Conservation (phyloP, 2,329 filamentous ascomycete genomes). For the Chaetoscypha palmicola region DNA sequence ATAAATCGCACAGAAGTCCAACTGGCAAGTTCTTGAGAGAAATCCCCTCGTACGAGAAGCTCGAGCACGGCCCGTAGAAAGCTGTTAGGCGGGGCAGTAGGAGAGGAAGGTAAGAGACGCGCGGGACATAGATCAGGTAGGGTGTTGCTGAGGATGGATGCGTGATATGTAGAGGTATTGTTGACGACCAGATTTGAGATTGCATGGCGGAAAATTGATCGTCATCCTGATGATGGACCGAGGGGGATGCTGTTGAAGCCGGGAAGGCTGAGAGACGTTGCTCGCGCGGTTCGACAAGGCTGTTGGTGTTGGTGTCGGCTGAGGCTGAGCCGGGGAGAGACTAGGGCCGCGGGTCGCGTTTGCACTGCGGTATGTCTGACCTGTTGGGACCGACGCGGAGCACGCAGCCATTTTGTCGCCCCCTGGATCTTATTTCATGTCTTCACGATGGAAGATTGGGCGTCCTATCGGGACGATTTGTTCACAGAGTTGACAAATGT, state of each 20-base stretch:
- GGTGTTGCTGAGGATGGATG: slow-evolving; percentile 28
- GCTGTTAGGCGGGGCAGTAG: slow-evolving; percentile 54
- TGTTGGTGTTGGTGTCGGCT: neutral
- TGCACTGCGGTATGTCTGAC: too few relatives aligned
- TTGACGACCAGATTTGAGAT: slow-evolving; percentile 29
- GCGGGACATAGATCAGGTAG: slow-evolving; percentile 49
- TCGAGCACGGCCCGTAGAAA: slow-evolving; percentile 54
- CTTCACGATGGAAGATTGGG: slow-evolving; percentile 25
- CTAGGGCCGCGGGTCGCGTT: too few relatives aligned
- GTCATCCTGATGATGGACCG: slow-evolving; percentile 3
- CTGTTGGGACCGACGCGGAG: too few relatives aligned
- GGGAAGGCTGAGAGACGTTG: neutral
- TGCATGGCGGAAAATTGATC: slow-evolving; percentile 22
- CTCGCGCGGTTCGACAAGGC: neutral
- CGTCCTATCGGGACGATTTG: slow-evolving; percentile 19
- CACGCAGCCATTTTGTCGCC: too few relatives aligned
- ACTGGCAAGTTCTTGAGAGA: slow-evolving; percentile 64
- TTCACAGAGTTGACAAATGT: slow-evolving; percentile 19
- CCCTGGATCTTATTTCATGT: too few relatives aligned
- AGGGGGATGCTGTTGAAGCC: neutral
- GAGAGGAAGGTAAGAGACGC: slow-evolving; percentile 62
- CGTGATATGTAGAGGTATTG: slow-evolving; percentile 29
- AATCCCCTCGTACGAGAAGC: slow-evolving; percentile 59
- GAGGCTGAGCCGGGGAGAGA: too few relatives aligned
- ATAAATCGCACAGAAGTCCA: slow-evolving; percentile 63